phyloP scores from a whole-genome alignment of 306 rosid species.

The Castanea crenata region DNA sequence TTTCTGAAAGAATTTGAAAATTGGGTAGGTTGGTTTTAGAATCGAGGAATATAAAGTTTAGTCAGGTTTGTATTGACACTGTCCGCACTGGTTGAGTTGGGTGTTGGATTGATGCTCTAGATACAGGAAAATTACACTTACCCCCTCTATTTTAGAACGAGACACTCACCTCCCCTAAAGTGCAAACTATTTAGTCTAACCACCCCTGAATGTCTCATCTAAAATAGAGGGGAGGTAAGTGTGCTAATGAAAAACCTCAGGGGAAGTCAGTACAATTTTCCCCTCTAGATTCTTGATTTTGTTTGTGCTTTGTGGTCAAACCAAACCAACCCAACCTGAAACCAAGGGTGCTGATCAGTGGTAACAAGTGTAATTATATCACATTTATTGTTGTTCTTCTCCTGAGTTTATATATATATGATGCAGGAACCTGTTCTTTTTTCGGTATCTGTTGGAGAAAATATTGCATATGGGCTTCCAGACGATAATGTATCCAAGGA shows the following conservation, averaged over 20 bases:
- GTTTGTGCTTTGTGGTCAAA: background rate
- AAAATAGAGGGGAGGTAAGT: no score
- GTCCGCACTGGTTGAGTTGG: background rate
- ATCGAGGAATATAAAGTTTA: background rate
- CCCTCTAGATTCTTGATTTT: background rate
- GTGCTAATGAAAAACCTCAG: no score
- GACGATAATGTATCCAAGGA: conserved; percentile 83
- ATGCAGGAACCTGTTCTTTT: conserved; percentile 92
- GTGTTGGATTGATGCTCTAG: background rate
- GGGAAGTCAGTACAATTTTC: no score
- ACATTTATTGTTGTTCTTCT: conserved; percentile 11
- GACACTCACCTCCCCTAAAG: no score
- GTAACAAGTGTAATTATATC: background rate
- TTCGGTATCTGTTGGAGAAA: conserved; percentile 94
- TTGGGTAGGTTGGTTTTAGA: background rate
- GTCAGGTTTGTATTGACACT: background rate
- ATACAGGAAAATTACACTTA: background rate
- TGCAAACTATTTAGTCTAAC: no score
- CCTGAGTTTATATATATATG: conserved; percentile 6
- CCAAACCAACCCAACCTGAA: background rate
- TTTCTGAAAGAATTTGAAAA: background rate
- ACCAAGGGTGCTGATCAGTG: background rate
- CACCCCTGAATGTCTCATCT: no score
- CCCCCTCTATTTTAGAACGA: no score
- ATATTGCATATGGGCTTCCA: conserved; percentile 97